Evolutionary conservation across 225 moss, liverwort and hornwort genomes (phyloP), one percentile per base, ranked within the genome.

Genomic region (Takakia lepidozioides): DNA sequence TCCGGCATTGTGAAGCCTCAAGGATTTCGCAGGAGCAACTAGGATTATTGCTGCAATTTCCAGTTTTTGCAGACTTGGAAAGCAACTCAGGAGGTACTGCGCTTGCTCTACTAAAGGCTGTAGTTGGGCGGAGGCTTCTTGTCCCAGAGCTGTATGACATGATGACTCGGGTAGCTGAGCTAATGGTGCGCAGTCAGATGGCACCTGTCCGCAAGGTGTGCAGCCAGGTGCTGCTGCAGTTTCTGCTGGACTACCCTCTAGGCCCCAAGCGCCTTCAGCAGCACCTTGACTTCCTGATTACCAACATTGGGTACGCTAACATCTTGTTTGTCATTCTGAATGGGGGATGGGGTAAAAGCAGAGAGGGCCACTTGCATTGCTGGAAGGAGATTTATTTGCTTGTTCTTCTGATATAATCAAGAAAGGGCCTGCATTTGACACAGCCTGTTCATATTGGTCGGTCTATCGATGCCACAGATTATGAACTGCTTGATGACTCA

Each of bases 121-220:
- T 98, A 48, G 85, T 91, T 14, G 75, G 71, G 52, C 76, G 91
- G 44, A 91, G 83, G 56, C 80, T 88, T 35, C 60, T 91, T 63
- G 91, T 99, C 30, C 91, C 91, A 27, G 98, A 91, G 66, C 74
- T 99, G 20, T 99, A 91, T 68, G 98, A 99, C 53, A 83, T 88
- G 80, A 85, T 98, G 75, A 78, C 62, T 27, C 85, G 85, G 64
- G 81, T 98, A 43, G 80, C 77, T 50, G 52, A 70, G 56, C 62
- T 98, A 42, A 98, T 91, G 98, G 83, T 98, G 16, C 83, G 72
- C 18, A 98, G 85, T 60, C 82, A 91, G 37, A 48, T 69, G 37
- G 26, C 66, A 49, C 61, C 82, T 66, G 87, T 91, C 42, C 82
- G 81, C 25, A 82, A 87, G 65, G 69, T 71, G 19, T 91, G 87